Evolutionary conservation across 306 rosid genomes (phyloP).

Genomic region (Pachyrhizus erosus): DNA sequence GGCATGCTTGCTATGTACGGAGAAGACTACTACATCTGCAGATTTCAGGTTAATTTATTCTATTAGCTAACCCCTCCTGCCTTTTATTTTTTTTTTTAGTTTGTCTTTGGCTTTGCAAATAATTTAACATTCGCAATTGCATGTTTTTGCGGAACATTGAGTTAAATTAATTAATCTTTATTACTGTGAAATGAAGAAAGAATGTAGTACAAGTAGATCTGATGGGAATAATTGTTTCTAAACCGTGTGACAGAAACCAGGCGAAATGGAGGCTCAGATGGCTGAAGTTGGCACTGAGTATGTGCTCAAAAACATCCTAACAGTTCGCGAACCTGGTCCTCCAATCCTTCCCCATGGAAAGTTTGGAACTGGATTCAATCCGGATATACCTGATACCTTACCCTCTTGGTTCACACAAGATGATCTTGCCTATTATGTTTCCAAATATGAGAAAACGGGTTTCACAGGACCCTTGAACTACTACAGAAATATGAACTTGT

Average conservation of each 20-base stretch:
- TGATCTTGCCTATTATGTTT: conserved; percentile 52
- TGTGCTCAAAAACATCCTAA: conserved; percentile 40
- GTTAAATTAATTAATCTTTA: too few species aligned
- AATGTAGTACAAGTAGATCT: too few species aligned
- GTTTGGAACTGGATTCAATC: conserved; percentile 39
- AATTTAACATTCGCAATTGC: too few species aligned
- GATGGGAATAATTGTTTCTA: too few species aligned
- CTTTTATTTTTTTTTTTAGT: too few species aligned
- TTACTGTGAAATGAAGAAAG: too few species aligned
- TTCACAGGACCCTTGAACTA: conserved; percentile 61
- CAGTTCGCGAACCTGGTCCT: conserved; percentile 44
- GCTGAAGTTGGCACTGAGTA: conserved; percentile 26
- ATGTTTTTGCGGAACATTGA: too few species aligned
- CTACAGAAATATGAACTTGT: conserved; percentile 47
- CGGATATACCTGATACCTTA: conserved; percentile 9
- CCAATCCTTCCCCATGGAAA: conserved; percentile 49
- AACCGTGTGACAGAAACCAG: conserved; percentile 24
- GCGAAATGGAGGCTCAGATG: conserved; percentile 41
- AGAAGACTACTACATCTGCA: conserved; percentile 47
- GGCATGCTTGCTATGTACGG: conserved; percentile 29
- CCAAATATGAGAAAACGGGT: conserved; percentile 50
- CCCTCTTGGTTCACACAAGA: conserved; percentile 61
- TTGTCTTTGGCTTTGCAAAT: too few species aligned
- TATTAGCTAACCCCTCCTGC: too few species aligned
- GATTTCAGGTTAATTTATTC: conserved; percentile 63